Evolutionary conservation across 257 asterid species (phyloP), one percentile per base, ranked within the genome.

Genomic region (Solanum raphanifolium): DNA sequence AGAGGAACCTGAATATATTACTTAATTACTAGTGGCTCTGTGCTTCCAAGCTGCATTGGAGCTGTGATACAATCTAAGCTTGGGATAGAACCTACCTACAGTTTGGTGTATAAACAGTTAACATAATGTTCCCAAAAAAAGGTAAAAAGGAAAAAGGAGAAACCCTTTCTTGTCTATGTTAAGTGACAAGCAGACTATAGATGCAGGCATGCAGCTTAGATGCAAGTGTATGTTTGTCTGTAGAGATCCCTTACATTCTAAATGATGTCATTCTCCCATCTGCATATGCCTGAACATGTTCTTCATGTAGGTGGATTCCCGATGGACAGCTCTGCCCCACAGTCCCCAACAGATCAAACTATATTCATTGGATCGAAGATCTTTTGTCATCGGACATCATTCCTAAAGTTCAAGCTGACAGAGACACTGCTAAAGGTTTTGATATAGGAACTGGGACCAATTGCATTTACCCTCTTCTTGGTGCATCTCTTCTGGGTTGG

Each of bases 321-420:
- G 99, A 97, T 90, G 99, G 99, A 87, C 99, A 95, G 95, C 98
- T 97, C 62, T 97, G 99, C 90, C 99, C 99, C 29, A 95, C 99
- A 3, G 98, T 97, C 68, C 98, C 98, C 38, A 97, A 97, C 90
- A 94, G 99, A 90, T 95, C 93, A 73, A 97, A 97, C 92, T 95
- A 97, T 93, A 97, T 95, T 82, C 99, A 95, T 69, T 96, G 99
- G 99, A 91, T 96, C 27, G 97, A 96, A 90, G 97, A 95, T 89
- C 98, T 95, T 87, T 81, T 97, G 89, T 94, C 95, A 71, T 92
- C 95, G 20, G 95, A 95, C 85, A 86, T 94, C 86, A 86, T 95
- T 60, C 90, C 92, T 1, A 85, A 89, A 34, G 88, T 87, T 83
- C 72, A 71, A 36, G 78, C 86, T 12, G 92, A 88, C 21, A 88